Evolutionary conservation across 1,284 basidiomycete species (phyloP).

Genomic region (Volvariella volvacea): DNA sequence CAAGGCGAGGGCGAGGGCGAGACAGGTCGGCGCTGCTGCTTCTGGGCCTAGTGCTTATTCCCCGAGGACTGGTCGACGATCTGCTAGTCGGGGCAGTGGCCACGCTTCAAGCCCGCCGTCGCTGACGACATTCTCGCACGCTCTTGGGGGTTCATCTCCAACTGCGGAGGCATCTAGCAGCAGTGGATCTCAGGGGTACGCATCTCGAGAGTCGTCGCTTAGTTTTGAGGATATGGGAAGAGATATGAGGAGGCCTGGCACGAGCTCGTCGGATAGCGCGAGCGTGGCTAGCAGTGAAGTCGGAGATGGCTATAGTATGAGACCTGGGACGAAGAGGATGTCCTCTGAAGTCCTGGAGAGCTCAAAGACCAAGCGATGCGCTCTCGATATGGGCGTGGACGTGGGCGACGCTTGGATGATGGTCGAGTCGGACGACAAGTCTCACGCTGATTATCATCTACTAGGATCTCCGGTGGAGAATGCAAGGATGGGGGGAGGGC

Average conservation of each 20-base stretch:
- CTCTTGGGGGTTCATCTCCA: too few relatives aligned
- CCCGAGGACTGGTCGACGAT: too few relatives aligned
- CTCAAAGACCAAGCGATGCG: constrained; percentile 3
- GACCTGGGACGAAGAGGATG: constrained; percentile 5
- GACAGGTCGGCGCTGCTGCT: neutral
- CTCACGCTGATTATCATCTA: too few relatives aligned
- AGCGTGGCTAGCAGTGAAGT: neutral
- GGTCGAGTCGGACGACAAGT: too few relatives aligned
- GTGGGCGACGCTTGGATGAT: neutral
- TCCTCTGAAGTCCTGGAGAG: constrained; percentile 5
- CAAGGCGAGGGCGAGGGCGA: constrained; percentile 17
- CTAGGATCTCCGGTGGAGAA: too few relatives aligned
- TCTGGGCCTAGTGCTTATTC: too few relatives aligned
- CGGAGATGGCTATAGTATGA: neutral
- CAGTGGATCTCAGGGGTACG: neutral
- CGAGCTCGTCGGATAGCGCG: constrained; percentile 1
- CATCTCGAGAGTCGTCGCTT: constrained; percentile 3
- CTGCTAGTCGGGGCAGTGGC: too few relatives aligned
- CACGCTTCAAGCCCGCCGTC: too few relatives aligned
- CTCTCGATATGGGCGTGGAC: constrained; percentile 3
- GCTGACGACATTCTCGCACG: too few relatives aligned
- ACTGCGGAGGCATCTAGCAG: too few relatives aligned
- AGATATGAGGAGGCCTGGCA: neutral
- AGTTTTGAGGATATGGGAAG: constrained; percentile 5
- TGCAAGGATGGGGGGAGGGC: too few relatives aligned